These are phyloP conservation scores for Cladophialophora psammophila DNA, from an alignment of 2,329 filamentous ascomycete species.

Conservation along the genomic window DNA sequence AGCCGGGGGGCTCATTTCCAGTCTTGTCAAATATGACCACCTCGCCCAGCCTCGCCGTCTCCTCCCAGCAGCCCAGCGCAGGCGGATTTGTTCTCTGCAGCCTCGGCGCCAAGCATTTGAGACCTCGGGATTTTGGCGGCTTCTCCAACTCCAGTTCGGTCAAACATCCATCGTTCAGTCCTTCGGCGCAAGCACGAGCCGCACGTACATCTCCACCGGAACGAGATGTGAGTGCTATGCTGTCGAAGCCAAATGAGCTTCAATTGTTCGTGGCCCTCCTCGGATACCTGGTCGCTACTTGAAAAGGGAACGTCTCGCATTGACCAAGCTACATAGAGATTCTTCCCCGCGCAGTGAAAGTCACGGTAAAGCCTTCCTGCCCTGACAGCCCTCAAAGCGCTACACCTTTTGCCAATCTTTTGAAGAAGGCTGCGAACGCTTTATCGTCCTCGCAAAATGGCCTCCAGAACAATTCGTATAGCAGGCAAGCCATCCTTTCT, in stretches of 20 bases:
- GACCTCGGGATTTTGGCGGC: conserved; percentile 27
- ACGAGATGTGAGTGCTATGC: background rate
- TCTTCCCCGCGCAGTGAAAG: too few species aligned
- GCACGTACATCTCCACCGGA: background rate
- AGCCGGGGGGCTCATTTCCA: background rate
- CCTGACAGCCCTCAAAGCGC: too few species aligned
- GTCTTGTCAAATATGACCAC: background rate
- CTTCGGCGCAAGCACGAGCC: background rate
- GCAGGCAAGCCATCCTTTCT: conserved; percentile 21
- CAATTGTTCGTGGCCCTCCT: background rate
- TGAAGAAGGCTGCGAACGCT: too few species aligned
- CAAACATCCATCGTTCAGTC: background rate
- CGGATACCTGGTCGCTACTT: background rate
- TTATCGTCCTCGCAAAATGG: conserved; percentile 10
- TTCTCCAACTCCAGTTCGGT: conserved; percentile 27
- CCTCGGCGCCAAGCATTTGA: conserved; percentile 12
- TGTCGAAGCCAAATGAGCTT: background rate
- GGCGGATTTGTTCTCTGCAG: background rate
- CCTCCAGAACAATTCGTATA: conserved; percentile 33
- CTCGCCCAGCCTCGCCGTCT: background rate
- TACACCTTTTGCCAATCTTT: too few species aligned
- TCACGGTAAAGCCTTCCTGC: too few species aligned
- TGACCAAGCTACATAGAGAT: background rate
- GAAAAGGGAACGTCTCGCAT: background rate
- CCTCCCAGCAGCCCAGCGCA: background rate